These are phyloP conservation scores for Oryza meyeriana DNA, from an alignment of 176 grass and related monocot species.

Conservation along the genomic window DNA sequence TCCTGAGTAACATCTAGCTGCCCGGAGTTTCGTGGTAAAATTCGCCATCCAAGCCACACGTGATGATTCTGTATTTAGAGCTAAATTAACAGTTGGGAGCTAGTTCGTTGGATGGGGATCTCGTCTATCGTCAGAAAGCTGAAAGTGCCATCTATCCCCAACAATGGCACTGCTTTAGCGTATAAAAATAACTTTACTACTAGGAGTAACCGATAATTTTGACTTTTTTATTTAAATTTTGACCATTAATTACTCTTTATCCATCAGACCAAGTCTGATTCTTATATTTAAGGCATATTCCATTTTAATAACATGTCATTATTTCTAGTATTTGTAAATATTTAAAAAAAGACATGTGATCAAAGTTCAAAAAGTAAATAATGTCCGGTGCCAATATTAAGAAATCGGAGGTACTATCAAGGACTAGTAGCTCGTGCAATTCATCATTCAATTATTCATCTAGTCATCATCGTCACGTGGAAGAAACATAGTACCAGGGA, in stretches of 20 bases:
- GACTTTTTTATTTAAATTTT: too few species aligned
- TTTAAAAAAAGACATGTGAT: too few species aligned
- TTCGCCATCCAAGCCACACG: neutral
- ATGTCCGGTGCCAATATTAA: too few species aligned
- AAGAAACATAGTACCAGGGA: neutral
- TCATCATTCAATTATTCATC: neutral
- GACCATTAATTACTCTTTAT: too few species aligned
- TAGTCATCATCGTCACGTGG: neutral
- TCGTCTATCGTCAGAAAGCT: neutral
- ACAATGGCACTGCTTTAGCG: neutral
- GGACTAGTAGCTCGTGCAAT: neutral
- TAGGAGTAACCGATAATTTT: too few species aligned
- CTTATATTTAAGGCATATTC: too few species aligned
- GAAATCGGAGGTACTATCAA: too few species aligned
- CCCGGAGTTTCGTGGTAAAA: too few species aligned
- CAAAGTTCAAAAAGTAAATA: too few species aligned
- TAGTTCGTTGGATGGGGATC: neutral
- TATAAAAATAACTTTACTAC: neutral
- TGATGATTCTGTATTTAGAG: neutral
- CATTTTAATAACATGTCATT: too few species aligned
- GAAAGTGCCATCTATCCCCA: neutral
- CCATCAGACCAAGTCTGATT: too few species aligned
- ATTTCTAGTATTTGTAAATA: too few species aligned
- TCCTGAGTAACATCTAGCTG: neutral
- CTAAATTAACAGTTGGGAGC: neutral